Base-by-base conservation (phyloP, 352 stramenopile species). In the Globisporangium parvum region DNA sequence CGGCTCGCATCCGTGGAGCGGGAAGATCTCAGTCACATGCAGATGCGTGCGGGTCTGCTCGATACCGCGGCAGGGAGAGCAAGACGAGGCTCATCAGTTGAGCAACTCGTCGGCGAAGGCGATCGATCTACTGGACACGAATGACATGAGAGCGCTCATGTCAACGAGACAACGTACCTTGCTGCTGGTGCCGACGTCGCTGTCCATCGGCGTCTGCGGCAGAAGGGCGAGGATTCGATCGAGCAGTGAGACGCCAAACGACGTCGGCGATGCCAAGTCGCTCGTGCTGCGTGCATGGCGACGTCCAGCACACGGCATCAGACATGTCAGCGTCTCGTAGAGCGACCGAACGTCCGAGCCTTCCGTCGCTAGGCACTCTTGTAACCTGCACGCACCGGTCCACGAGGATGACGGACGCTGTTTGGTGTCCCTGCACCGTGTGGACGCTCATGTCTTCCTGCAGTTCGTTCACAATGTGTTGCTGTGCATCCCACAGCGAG, bases 21-120 rank as follows among this genome's bases (percentile, higher is more conserved):
- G 79, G 47, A 76, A 88, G 31, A 90, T 82, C 39, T 90, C 79
- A 0, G 75, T 88, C 10, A 88, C 64, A 37, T 86, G 70, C 21
- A 74, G 52, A 15, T 63, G 69, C 33, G 28, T 41, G 45, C 67
- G 65, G 20, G 57, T 71, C 70, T 85, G 63, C 20, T 4, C 20
- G 18, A 15, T 23, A 2, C n/a, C n/a, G 28, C 28, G 28, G 9
- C 28, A 42, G 17, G 37, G 45, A 24, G 17, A 20, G 41, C 20
- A 18, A n/a, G n/a, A n/a, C n/a, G n/a, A n/a, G n/a, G n/a, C n/a
- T n/a, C n/a, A n/a, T n/a, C n/a, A n/a, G n/a, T n/a, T n/a, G n/a
- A n/a, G n/a, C n/a, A n/a, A n/a, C n/a, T n/a, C n/a, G n/a, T n/a
- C n/a, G 18, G 17, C 20, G 41, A 1, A 23, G 6, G 41, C 24